Evolutionary conservation across 2,329 filamentous ascomycete species (phyloP).

Genomic region (Aaosphaeria pasadenensis): DNA sequence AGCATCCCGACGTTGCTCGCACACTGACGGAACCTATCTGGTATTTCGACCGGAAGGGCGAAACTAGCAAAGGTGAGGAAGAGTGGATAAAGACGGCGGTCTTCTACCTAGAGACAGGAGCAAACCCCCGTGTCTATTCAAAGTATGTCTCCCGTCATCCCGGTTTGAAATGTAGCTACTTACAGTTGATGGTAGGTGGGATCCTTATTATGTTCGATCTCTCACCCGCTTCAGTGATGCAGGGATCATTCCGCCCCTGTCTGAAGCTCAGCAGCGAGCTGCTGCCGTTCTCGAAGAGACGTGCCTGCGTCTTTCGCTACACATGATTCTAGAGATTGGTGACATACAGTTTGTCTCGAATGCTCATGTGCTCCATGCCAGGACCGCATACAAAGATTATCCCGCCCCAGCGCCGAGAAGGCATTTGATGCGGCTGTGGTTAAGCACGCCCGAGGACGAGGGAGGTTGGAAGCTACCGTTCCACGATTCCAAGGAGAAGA

Average conservation of each 20-base stretch:
- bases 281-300: conserved; percentile 70
- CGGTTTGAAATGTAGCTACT: not conserved
- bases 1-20: conserved; percentile 76
- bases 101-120: conserved; percentile 71
- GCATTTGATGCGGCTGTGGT: conserved; percentile 81
- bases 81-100: conserved; percentile 70
- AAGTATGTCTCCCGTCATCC: conserved; percentile 50
- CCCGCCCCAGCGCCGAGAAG: conserved; percentile 66
- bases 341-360: conserved; percentile 88
- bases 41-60: conserved; percentile 92
- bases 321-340: conserved; percentile 83
- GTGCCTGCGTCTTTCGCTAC: conserved; percentile 68
- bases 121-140: conserved; percentile 66
- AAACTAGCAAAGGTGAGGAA: conserved; percentile 70
- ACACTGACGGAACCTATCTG: conserved; percentile 74
- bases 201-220: conserved; percentile 82
- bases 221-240: conserved; percentile 70
- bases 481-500: conserved; percentile 77
- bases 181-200: conserved; percentile 53
- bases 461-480: conserved; percentile 85
- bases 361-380: conserved; percentile 73
- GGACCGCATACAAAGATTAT: conserved; percentile 75
- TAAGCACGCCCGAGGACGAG: conserved; percentile 76
- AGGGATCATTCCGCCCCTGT: conserved; percentile 71
- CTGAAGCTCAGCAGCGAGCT: conserved; percentile 65